Conservation (phyloP, 257 asterid species). For the Solanum clarkiae region DNA sequence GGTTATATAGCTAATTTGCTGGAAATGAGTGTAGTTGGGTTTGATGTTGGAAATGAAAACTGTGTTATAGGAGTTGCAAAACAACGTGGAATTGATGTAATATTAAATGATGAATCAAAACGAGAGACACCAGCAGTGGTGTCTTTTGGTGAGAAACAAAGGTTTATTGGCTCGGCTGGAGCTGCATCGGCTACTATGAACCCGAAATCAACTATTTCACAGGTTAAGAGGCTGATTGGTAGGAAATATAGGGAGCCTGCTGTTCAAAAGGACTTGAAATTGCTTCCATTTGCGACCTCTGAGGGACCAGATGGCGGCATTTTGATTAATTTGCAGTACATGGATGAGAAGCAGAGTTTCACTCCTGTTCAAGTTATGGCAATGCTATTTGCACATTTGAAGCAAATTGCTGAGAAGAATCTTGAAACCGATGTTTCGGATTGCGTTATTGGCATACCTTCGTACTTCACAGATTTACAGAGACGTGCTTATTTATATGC, state of each 20-base stretch:
- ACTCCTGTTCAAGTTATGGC: conserved; percentile 73
- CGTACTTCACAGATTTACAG: conserved; percentile 78
- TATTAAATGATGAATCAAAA: conserved; percentile 80
- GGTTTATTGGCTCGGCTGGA: conserved; percentile 86
- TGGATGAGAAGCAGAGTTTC: conserved; percentile 53
- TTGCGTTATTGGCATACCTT: conserved; percentile 83
- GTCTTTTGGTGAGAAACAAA: conserved; percentile 87
- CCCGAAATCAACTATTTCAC: conserved; percentile 86
- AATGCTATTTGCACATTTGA: conserved; percentile 75
- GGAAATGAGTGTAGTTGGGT: conserved; percentile 83
- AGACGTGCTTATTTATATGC: conserved; percentile 81
- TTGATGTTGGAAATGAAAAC: conserved; percentile 91
- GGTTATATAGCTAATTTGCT: background rate
- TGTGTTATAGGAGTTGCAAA: conserved; percentile 81
- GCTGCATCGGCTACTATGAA: conserved; percentile 90
- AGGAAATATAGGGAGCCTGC: conserved; percentile 40
- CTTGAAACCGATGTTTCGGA: conserved; percentile 43
- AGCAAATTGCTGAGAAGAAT: conserved; percentile 66
- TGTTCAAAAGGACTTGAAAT: conserved; percentile 60
- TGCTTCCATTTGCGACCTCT: conserved; percentile 68
- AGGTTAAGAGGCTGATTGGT: conserved; percentile 85
- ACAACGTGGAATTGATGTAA: conserved; percentile 78
- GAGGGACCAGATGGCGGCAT: conserved; percentile 77
- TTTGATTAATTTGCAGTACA: conserved; percentile 50
- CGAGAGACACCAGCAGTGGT: conserved; percentile 87